Conservation (phyloP, 352 stramenopile species). For the Hyaloperonospora brassicae region DNA sequence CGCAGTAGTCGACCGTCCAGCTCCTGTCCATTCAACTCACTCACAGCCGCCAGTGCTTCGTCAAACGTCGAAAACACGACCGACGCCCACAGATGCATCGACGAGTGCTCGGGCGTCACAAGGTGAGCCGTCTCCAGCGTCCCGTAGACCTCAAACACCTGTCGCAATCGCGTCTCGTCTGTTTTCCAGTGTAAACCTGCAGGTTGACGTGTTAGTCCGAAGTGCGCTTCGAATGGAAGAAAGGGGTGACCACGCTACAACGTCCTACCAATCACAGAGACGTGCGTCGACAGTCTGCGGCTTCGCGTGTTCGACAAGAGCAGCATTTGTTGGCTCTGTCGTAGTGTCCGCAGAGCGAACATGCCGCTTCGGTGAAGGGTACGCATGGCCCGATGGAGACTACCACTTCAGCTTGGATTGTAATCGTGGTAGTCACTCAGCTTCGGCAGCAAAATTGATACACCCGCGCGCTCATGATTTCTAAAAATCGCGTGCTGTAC, state of each 20-base stretch:
- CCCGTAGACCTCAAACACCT: constrained; percentile 48
- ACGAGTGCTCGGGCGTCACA: constrained; percentile 49
- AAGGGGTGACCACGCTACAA: not conserved
- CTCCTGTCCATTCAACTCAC: constrained; percentile 78
- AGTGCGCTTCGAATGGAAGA: constrained; percentile 9
- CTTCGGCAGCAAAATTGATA: no score
- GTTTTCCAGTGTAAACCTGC: constrained; percentile 79
- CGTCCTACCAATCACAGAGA: constrained; percentile 46
- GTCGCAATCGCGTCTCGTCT: constrained; percentile 54
- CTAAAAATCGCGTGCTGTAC: no score
- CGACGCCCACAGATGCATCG: constrained; percentile 51
- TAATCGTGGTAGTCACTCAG: constrained; percentile 4
- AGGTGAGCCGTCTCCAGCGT: constrained; percentile 51
- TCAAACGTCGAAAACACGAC: constrained; percentile 64
- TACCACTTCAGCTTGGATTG: not conserved
- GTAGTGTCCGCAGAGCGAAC: constrained; percentile 14
- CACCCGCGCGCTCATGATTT: no score
- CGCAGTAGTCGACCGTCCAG: constrained; percentile 66
- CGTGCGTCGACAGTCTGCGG: constrained; percentile 37
- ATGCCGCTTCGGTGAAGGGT: constrained; percentile 10
- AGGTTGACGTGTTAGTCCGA: constrained; percentile 2
- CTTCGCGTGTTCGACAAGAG: not conserved
- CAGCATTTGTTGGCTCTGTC: constrained; percentile 4
- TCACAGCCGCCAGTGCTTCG: constrained; percentile 57
- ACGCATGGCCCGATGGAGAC: constrained; percentile 7